phyloP scores from a whole-genome alignment of 1,284 basidiomycete species.

The Lentinula novae-zelandiae region DNA sequence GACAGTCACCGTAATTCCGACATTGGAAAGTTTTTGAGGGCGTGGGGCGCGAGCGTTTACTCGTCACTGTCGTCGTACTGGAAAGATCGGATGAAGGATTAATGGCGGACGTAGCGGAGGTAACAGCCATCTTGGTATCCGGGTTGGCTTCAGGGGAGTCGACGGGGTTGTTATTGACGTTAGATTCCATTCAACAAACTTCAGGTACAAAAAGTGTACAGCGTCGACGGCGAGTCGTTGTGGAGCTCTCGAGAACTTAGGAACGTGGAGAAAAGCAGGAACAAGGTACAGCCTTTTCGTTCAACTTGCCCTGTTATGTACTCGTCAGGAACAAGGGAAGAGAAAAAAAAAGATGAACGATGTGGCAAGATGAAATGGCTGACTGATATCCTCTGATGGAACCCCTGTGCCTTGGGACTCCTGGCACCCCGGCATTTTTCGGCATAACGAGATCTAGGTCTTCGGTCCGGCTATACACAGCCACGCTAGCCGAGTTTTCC shows the following conservation, averaged over 20 bases:
- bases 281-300: background rate
- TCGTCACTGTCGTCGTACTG: background rate
- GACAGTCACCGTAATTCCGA: slow-evolving; percentile 90
- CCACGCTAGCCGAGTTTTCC: background rate
- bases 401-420: background rate
- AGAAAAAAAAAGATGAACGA: slow-evolving; percentile 1
- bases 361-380: background rate
- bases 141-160: background rate
- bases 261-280: background rate
- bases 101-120: background rate
- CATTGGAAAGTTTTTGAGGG: slow-evolving; percentile 94
- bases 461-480: background rate
- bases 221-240: background rate
- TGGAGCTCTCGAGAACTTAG: slow-evolving; percentile 3
- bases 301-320: slow-evolving; percentile 1
- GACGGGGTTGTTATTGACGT: background rate
- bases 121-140: slow-evolving; percentile 1
- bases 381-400: background rate
- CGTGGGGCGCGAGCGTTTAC: slow-evolving; percentile 69
- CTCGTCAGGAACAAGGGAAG: background rate
- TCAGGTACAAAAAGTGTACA: background rate
- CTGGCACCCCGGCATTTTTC: background rate
- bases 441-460: background rate
- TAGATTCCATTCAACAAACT: background rate
- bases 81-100: background rate